Evolutionary conservation across 176 grass and related monocot genomes (phyloP).

Genomic region (Hordeum vulgare): MorexV3_pseudomolecules_assembly NC_058523.1:281116455-281116954

Average conservation of each 20-base stretch:
- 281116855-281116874: not conserved
- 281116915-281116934: not conserved
- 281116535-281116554: not conserved
- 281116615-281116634: not conserved
- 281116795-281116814: not conserved
- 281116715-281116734: not conserved
- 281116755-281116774: not conserved
- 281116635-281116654: not conserved
- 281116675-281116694: not conserved
- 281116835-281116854: not conserved
- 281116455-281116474: not conserved
- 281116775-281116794: not conserved
- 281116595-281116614: not conserved
- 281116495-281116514: not conserved
- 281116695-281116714: not conserved
- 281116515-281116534: not conserved
- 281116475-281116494: not conserved
- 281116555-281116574: not conserved
- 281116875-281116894: not conserved
- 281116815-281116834: not conserved
- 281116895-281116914: not conserved
- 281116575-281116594: not conserved
- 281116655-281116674: not conserved
- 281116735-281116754: not conserved
- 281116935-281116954: not conserved